Percentiles rank a stretch among this genome's conserved stretches.
Evolutionary conservation across 2,329 filamentous ascomycete species (phyloP).

Genomic region (Fusarium heterosporum): DNA sequence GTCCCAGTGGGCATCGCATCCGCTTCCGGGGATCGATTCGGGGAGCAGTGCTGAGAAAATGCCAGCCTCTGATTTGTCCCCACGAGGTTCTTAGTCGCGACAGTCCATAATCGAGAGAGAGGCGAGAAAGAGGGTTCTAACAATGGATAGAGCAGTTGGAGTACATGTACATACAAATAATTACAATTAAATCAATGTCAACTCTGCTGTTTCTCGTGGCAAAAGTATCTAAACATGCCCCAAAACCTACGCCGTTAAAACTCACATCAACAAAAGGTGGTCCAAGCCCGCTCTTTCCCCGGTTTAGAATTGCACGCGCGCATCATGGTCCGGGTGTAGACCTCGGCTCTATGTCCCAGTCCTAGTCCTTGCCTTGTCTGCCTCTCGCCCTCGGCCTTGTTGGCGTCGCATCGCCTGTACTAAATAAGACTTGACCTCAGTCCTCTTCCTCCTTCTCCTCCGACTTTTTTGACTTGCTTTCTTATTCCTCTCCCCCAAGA

Average conservation of each 20-base stretch:
- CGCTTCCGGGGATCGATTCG: conserved; percentile 41
- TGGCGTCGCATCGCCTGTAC: conserved; percentile 35
- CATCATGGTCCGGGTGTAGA: conserved; percentile 30
- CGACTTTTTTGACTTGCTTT: conserved; percentile 28
- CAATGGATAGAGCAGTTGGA: background rate
- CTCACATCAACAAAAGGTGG: conserved; percentile 3
- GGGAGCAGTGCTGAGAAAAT: conserved; percentile 45
- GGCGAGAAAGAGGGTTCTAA: background rate
- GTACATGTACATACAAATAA: background rate
- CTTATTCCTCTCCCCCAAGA: conserved; percentile 12
- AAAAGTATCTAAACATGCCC: conserved; percentile 4
- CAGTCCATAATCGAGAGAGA: conserved; percentile 2
- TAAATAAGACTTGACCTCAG: conserved; percentile 45
- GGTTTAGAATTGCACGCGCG: conserved; percentile 26
- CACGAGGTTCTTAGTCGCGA: conserved; percentile 8
- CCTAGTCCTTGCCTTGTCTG: conserved; percentile 11
- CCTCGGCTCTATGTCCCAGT: conserved; percentile 38
- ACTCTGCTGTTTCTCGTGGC: fast-evolving
- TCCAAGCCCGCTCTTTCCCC: conserved; percentile 9
- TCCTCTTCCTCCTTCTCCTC: conserved; percentile 19
- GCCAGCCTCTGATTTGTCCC: conserved; percentile 46
- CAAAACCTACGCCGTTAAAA: conserved; percentile 1
- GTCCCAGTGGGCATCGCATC: conserved; percentile 35
- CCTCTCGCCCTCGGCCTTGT: conserved; percentile 45
- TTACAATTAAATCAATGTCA: too few species aligned